Evolutionary conservation across 805 yeast species (phyloP).

Genomic region (Danielia oregonensis): DNA sequence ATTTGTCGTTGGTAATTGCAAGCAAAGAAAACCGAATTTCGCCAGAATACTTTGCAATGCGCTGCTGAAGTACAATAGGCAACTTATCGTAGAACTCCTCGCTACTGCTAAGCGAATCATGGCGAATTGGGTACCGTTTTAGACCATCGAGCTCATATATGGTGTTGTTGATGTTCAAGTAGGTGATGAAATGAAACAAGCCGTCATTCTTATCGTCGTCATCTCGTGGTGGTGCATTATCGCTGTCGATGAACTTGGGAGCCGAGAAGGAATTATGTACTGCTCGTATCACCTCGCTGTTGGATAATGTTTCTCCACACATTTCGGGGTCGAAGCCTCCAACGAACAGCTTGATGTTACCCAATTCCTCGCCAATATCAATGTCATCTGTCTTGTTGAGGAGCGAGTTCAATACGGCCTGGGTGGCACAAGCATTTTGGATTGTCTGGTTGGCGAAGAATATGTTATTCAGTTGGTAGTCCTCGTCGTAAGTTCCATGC

Average conservation of each 20-base stretch:
- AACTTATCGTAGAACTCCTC: constrained; percentile 42
- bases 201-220: constrained; percentile 45
- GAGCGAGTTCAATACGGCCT: constrained; percentile 58
- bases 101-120: constrained; percentile 34
- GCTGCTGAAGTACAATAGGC: constrained; percentile 41
- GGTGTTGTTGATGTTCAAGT: constrained; percentile 38
- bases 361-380: constrained; percentile 47
- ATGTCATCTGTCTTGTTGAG: constrained; percentile 39
- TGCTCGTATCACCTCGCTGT: constrained; percentile 51
- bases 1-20: constrained; percentile 50
- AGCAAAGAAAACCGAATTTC: constrained; percentile 57
- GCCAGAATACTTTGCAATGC: constrained; percentile 43
- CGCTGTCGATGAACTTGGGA: constrained; percentile 51
- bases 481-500: constrained; percentile 41
- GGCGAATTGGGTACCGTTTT: constrained; percentile 51
- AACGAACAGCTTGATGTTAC: constrained; percentile 47
- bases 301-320: constrained; percentile 59
- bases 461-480: constrained; percentile 32
- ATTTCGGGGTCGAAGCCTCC: constrained; percentile 51
- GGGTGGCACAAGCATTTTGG: constrained; percentile 73
- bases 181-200: constrained; percentile 59
- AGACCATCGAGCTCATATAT: constrained; percentile 65
- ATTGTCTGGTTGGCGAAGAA: constrained; percentile 64
- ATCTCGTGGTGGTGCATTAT: constrained; percentile 22
- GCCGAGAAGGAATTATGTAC: constrained; percentile 61